These are phyloP conservation scores for Hygrophorus pudorinus DNA, from an alignment of 768 basidiomycete species.

Conservation along the genomic window DNA sequence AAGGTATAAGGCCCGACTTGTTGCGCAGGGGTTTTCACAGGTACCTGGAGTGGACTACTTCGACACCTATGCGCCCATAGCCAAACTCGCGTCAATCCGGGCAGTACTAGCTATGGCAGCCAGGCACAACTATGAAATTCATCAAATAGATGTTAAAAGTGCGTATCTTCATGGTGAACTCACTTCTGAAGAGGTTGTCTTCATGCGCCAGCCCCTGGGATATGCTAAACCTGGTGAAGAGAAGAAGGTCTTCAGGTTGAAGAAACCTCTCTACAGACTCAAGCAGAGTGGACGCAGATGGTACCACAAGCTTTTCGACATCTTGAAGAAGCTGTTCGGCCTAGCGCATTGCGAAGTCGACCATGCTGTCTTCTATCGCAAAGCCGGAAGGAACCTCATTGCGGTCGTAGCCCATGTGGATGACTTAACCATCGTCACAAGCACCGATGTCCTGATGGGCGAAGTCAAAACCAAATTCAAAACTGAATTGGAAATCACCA, in stretches of 20 bases:
- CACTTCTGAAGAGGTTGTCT: slow-evolving; percentile 23
- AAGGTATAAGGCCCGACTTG: slow-evolving; percentile 28
- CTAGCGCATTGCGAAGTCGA: slow-evolving; percentile 14
- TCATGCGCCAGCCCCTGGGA: slow-evolving; percentile 30
- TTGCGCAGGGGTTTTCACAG: slow-evolving; percentile 31
- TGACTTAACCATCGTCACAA: slow-evolving; percentile 19
- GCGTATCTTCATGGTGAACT: slow-evolving; percentile 31
- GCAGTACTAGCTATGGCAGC: slow-evolving; percentile 22
- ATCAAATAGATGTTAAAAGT: slow-evolving; percentile 24
- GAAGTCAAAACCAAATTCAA: slow-evolving; percentile 16
- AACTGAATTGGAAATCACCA: slow-evolving; percentile 14
- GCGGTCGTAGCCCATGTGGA: slow-evolving; percentile 21
- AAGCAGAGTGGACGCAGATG: slow-evolving; percentile 19
- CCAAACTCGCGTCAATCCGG: slow-evolving; percentile 15
- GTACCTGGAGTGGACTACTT: slow-evolving; percentile 28
- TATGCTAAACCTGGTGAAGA: slow-evolving; percentile 8
- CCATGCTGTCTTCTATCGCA: slow-evolving; percentile 16
- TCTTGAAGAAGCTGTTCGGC: slow-evolving; percentile 6
- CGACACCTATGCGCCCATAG: slow-evolving; percentile 25
- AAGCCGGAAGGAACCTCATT: slow-evolving; percentile 8
- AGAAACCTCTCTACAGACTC: slow-evolving; percentile 20
- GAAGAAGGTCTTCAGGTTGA: slow-evolving; percentile 12
- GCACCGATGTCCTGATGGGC: slow-evolving; percentile 9
- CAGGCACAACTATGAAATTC: slow-evolving; percentile 10
- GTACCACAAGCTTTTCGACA: slow-evolving; percentile 14